phyloP scores from a whole-genome alignment of 257 asterid species.

The Plantago major region DNA sequence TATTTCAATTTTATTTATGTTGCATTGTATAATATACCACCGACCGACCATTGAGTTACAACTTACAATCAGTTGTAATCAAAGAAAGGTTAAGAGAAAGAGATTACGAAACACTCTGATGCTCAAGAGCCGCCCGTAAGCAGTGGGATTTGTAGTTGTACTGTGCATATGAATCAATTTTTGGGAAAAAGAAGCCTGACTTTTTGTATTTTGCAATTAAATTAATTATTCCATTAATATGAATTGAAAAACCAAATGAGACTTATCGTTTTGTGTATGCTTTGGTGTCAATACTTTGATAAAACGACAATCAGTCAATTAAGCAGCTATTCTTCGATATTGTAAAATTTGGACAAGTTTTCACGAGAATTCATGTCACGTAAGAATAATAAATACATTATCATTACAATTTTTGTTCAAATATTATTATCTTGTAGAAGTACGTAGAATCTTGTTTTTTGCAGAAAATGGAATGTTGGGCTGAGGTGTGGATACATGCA shows the following conservation, averaged over 20 bases:
- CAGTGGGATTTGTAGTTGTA: conserved; percentile 42
- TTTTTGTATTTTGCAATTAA: conserved; percentile 12
- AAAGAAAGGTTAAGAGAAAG: too few relatives aligned
- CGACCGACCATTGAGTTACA: too few relatives aligned
- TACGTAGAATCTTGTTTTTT: background rate
- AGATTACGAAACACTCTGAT: background rate
- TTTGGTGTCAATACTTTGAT: conserved; percentile 10
- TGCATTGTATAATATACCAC: too few relatives aligned
- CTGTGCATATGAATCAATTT: conserved; percentile 21
- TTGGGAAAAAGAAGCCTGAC: conserved; percentile 47
- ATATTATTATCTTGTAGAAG: too few relatives aligned
- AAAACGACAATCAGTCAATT: conserved; percentile 22
- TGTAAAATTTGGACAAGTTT: conserved; percentile 10
- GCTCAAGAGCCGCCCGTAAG: conserved; percentile 29
- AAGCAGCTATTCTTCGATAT: conserved; percentile 18
- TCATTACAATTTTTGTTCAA: background rate
- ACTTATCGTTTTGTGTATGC: conserved; percentile 23
- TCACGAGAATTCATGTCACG: conserved; percentile 6
- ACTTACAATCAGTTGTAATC: too few relatives aligned
- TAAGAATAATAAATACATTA: background rate
- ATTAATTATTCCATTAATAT: background rate
- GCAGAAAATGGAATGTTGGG: conserved; percentile 17
- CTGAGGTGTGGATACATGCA: conserved; percentile 3
- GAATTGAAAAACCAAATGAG: conserved; percentile 7
- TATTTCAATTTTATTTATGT: too few relatives aligned